phyloP scores from a whole-genome alignment of 169 alveolate species.

The Eimeria mitis region DNA sequence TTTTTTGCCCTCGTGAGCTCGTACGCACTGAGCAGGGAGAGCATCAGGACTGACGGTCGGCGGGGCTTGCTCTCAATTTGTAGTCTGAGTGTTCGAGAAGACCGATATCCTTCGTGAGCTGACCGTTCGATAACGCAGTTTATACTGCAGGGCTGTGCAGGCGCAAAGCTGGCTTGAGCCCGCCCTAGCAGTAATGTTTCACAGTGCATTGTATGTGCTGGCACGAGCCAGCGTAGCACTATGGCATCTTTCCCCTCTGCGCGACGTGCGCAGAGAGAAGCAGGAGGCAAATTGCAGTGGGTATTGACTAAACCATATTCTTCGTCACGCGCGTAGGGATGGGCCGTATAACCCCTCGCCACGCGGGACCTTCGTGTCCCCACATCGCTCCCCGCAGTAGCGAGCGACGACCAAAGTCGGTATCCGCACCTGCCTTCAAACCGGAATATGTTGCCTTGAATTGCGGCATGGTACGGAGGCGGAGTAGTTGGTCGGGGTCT shows the following conservation, averaged over 20 bases:
- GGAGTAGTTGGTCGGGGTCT: not conserved
- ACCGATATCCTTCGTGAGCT: constrained; percentile 12
- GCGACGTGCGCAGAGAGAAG: constrained; percentile 6
- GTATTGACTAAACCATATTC: not conserved
- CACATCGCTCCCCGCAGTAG: constrained; percentile 56
- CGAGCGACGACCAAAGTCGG: constrained; percentile 38
- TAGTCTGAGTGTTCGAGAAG: constrained; percentile 12
- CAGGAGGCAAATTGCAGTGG: constrained; percentile 55
- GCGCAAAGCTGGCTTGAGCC: constrained; percentile 66
- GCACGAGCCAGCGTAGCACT: constrained; percentile 58
- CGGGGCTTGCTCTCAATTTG: constrained; percentile 12
- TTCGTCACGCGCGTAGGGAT: constrained; percentile 19
- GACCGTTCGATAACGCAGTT: constrained; percentile 72
- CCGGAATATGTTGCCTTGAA: not conserved
- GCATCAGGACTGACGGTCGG: constrained; percentile 14
- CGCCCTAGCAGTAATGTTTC: constrained; percentile 66
- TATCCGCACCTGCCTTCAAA: constrained; percentile 7
- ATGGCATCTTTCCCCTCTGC: constrained; percentile 56
- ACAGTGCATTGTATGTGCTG: constrained; percentile 58
- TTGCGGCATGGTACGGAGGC: not conserved
- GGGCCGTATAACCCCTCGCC: constrained; percentile 18
- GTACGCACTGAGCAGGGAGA: constrained; percentile 33
- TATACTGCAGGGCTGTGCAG: constrained; percentile 64
- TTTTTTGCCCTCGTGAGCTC: constrained; percentile 8
- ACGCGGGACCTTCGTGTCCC: constrained; percentile 8